phyloP scores from a whole-genome alignment of 352 stramenopile species.

The Phytophthora litchii region DNA sequence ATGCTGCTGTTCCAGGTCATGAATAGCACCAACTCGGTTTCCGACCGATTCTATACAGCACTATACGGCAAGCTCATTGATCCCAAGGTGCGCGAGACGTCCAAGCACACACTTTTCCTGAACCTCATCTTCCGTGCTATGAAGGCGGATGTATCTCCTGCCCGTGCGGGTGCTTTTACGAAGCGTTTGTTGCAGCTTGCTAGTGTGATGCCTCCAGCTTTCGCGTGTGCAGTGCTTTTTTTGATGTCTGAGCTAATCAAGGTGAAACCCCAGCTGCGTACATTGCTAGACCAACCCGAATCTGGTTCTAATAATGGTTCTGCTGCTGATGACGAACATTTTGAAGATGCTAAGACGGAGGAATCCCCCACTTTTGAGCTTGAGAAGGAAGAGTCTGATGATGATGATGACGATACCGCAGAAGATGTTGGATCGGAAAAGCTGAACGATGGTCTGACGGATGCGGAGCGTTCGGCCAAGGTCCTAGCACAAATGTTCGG shows the following conservation, averaged over 20 bases:
- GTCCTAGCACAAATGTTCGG: slow-evolving; percentile 77
- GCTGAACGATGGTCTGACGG: slow-evolving; percentile 51
- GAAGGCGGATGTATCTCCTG: slow-evolving; percentile 91
- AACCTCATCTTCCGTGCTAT: slow-evolving; percentile 98
- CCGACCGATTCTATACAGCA: slow-evolving; percentile 96
- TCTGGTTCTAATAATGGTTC: slow-evolving; percentile 11
- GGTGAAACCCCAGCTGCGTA: slow-evolving; percentile 76
- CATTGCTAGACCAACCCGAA: slow-evolving; percentile 74
- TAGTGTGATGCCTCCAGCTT: slow-evolving; percentile 80
- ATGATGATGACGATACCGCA: slow-evolving; percentile 40
- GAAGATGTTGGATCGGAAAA: slow-evolving; percentile 32
- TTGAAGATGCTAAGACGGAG: slow-evolving; percentile 51
- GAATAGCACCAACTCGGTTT: slow-evolving; percentile 86
- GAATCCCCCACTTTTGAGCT: slow-evolving; percentile 40
- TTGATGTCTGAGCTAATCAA: slow-evolving; percentile 95
- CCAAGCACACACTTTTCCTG: slow-evolving; percentile 96
- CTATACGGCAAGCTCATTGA: slow-evolving; percentile 97
- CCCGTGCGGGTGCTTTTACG: slow-evolving; percentile 90
- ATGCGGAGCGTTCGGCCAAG: slow-evolving; percentile 57
- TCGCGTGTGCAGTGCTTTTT: slow-evolving; percentile 94
- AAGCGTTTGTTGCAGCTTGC: slow-evolving; percentile 94
- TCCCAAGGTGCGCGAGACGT: slow-evolving; percentile 89
- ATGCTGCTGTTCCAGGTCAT: slow-evolving; percentile 96
- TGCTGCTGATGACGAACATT: slow-evolving; percentile 57
- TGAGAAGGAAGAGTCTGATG: slow-evolving; percentile 50